These are phyloP conservation scores for Asterophora lycoperdoides DNA, from an alignment of 768 basidiomycete genomes.

Conservation along the genomic window DNA sequence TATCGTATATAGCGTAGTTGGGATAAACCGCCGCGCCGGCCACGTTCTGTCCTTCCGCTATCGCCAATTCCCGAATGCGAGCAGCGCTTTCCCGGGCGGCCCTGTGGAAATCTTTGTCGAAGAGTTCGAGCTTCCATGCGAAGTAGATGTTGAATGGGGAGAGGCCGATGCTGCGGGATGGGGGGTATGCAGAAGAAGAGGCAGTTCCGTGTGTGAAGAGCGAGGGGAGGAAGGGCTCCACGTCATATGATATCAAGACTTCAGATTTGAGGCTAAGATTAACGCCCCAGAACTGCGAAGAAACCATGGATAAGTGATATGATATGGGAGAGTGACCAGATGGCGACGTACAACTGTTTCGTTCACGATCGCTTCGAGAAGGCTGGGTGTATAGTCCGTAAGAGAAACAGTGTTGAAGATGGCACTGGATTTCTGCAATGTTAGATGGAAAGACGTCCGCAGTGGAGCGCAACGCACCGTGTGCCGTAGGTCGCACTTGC, in stretches of 20 bases:
- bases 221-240: constrained; percentile 47
- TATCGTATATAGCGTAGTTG: constrained; percentile 57
- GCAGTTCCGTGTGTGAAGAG: constrained; percentile 33
- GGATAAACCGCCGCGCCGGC: constrained; percentile 42
- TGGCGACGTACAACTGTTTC: constrained; percentile 34
- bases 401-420: constrained; percentile 43
- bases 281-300: constrained; percentile 41
- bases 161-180: constrained; percentile 31
- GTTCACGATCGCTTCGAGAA: constrained; percentile 40
- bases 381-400: constrained; percentile 26
- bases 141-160: constrained; percentile 46
- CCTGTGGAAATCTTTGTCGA: constrained; percentile 37
- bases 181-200: constrained; percentile 43
- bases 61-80: constrained; percentile 35
- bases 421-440: too few species aligned
- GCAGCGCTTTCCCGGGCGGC: constrained; percentile 36
- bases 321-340: background rate
- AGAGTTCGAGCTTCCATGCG: constrained; percentile 36
- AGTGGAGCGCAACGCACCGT: constrained; percentile 17
- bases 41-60: constrained; percentile 35
- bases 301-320: too few species aligned
- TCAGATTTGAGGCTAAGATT: constrained; percentile 24
- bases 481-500: constrained; percentile 28
- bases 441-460: too few species aligned
- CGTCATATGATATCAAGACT: constrained; percentile 39